Conservation (phyloP, 2,329 filamentous ascomycete species). For the Scytalidium lignicola region DNA sequence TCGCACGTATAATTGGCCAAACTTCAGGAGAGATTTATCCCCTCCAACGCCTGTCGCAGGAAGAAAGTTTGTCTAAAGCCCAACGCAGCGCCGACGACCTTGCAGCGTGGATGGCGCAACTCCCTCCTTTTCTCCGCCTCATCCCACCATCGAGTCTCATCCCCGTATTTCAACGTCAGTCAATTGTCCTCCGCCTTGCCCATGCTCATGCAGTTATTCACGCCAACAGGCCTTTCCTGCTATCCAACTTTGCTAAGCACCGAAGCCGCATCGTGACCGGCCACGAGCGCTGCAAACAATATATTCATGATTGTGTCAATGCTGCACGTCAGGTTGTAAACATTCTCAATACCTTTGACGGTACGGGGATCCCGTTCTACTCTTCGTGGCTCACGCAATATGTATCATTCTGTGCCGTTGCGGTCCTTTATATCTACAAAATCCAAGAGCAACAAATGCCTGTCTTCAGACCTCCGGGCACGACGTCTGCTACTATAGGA, state of each 20-base stretch:
- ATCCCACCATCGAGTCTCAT: slow-evolving; percentile 28
- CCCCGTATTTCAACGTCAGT: slow-evolving; percentile 42
- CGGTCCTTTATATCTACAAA: slow-evolving; percentile 39
- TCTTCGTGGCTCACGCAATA: slow-evolving; percentile 33
- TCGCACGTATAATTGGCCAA: slow-evolving; percentile 34
- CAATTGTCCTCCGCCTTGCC: slow-evolving; percentile 30
- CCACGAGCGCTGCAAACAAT: too few species aligned
- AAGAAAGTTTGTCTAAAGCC: background rate
- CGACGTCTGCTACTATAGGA: too few species aligned
- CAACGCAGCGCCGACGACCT: slow-evolving; percentile 2
- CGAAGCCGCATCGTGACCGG: slow-evolving; percentile 3
- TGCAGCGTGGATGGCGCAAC: slow-evolving; percentile 5
- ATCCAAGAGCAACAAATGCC: slow-evolving; percentile 31
- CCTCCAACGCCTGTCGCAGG: too few species aligned
- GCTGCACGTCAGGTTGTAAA: too few species aligned
- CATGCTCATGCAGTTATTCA: slow-evolving; percentile 31
- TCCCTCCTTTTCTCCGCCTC: slow-evolving; percentile 18
- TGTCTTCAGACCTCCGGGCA: too few species aligned
- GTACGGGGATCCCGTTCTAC: too few species aligned
- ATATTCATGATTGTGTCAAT: too few species aligned
- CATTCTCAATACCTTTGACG: too few species aligned
- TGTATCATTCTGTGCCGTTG: slow-evolving; percentile 39
- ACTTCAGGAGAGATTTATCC: slow-evolving; percentile 37
- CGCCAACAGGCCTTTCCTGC: slow-evolving; percentile 27
- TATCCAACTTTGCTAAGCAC: slow-evolving; percentile 25